Percentiles rank a stretch among this genome's conserved stretches.
Conservation (phyloP, 2,329 filamentous ascomycete species). For the Hypoxylon sp. region DNA sequence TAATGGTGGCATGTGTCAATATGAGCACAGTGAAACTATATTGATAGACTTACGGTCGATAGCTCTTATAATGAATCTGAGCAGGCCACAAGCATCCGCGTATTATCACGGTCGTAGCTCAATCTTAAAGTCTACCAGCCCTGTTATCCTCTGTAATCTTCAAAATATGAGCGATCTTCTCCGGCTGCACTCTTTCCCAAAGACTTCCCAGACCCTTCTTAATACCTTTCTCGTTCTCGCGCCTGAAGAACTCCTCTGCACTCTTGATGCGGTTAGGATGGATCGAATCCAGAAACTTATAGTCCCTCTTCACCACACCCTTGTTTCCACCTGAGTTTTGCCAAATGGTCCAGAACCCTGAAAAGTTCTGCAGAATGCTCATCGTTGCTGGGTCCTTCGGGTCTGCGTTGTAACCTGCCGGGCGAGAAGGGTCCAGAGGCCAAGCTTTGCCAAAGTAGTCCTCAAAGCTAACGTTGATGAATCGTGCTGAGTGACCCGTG, state of each 20-base stretch:
- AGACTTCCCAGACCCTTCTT: slow-evolving; percentile 47
- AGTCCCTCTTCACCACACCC: slow-evolving; percentile 61
- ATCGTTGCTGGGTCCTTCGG: slow-evolving; percentile 51
- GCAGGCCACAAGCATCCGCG: too few species aligned
- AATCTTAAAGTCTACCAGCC: slow-evolving; percentile 37
- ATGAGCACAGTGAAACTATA: background rate
- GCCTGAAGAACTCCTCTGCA: slow-evolving; percentile 63
- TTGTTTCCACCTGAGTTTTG: slow-evolving; percentile 57
- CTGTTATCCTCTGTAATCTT: slow-evolving; percentile 45
- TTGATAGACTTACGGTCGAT: slow-evolving; percentile 5
- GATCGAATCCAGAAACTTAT: slow-evolving; percentile 65
- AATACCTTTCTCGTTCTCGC: slow-evolving; percentile 54
- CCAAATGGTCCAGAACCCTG: slow-evolving; percentile 64
- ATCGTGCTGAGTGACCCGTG: slow-evolving; percentile 58
- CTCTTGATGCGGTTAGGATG: slow-evolving; percentile 62
- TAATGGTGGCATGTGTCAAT: slow-evolving; percentile 14
- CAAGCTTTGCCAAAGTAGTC: slow-evolving; percentile 51
- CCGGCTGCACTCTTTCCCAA: slow-evolving; percentile 53
- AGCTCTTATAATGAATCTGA: too few species aligned
- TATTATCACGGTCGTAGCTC: background rate
- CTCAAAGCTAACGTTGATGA: slow-evolving; percentile 54
- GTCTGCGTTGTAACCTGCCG: slow-evolving; percentile 56
- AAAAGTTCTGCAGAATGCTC: slow-evolving; percentile 63
- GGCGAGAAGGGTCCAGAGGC: slow-evolving; percentile 38
- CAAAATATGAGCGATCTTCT: slow-evolving; percentile 39